A percentile compares a stretch with the other conserved stretches of the same genome.
Evolutionary conservation across 306 rosid genomes (phyloP).

Genomic region (Medicago lupulina): DNA sequence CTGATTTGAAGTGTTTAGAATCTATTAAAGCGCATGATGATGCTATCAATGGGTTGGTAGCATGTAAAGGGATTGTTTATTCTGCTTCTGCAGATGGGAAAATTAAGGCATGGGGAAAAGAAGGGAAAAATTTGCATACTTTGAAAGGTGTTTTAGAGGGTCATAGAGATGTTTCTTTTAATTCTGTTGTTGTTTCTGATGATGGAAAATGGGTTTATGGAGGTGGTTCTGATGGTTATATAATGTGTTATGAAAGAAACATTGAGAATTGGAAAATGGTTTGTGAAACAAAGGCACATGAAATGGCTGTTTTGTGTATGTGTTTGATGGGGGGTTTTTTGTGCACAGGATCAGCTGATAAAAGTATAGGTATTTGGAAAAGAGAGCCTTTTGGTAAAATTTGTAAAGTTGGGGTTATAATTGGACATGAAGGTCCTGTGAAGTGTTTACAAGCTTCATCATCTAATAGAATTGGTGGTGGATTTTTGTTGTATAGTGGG

Average conservation of each 20-base stretch:
- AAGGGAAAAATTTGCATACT: conserved; percentile 52
- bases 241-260: conserved; percentile 72
- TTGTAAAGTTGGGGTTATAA: conserved; percentile 64
- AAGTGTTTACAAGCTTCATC: conserved; percentile 81
- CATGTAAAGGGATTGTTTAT: conserved; percentile 72
- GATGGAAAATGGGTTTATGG: conserved; percentile 90
- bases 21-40: conserved; percentile 92
- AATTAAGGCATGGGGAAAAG: conserved; percentile 83
- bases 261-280: conserved; percentile 61
- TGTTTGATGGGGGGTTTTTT: conserved; percentile 69
- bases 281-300: conserved; percentile 72
- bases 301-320: conserved; percentile 79
- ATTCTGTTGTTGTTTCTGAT: conserved; percentile 71
- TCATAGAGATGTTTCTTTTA: conserved; percentile 76
- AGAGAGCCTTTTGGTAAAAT: conserved; percentile 72
- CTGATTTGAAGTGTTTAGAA: conserved; percentile 87
- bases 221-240: conserved; percentile 75
- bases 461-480: conserved; percentile 64
- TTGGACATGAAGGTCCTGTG: conserved; percentile 93
- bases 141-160: conserved; percentile 72
- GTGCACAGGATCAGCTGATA: conserved; percentile 93
- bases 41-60: conserved; percentile 80
- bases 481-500: conserved; percentile 88
- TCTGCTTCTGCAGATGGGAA: conserved; percentile 99
- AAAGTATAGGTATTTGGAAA: conserved; percentile 81